Evolutionary conservation across 2,329 filamentous ascomycete species (phyloP), one percentile per base, ranked within the genome.

Genomic region (Chaetomium olivaceum): DNA sequence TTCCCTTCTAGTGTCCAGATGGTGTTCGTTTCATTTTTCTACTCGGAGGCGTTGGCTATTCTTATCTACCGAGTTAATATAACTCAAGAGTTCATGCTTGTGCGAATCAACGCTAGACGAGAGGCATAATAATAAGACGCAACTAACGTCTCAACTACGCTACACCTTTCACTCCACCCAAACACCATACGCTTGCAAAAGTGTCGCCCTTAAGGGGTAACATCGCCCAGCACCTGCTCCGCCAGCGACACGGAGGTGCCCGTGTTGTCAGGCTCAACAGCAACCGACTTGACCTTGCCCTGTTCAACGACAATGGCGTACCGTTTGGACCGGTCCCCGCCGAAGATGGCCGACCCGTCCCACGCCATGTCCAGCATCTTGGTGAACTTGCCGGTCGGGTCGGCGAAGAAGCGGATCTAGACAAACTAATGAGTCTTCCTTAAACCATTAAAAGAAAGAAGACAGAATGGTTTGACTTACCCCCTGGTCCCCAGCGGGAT

Each of bases 241-340:
- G 83, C 83, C 75, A 84, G 73, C 7, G 82, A 83, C 14, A 84
- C 83, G 67, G 25, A 68, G 58, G 93, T 85, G 39, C 92, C 92
- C 48, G 91, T 95, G 80, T 91, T 93, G 78, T 97, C 93, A 12
- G 92, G 89, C 83, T 97, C 94, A 61, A 97, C 87, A 73, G 92
- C 87, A 23, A 90, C 85, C 73, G 89, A 86, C 79, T 89, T 90
- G 72, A 97, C 91, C 80, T 92, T 92, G 71, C 94, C 93, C 73
- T 96, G 81, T 80, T 96, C 89, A 61, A 96, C 82, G 60, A 93
- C 85, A 62, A 97, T 82, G 23, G 91, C 92, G 75, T 96, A 97
- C 59, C 94, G 87, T 87, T 97, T 96, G 79, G 91, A 90, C 70
- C 94, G 88, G 72, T 86, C 81, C 72, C 89, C 89, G 52, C 94